These are phyloP conservation scores for Camellia sinensis DNA, from an alignment of 148 eudicot species.

Conservation along the genomic window DNA sequence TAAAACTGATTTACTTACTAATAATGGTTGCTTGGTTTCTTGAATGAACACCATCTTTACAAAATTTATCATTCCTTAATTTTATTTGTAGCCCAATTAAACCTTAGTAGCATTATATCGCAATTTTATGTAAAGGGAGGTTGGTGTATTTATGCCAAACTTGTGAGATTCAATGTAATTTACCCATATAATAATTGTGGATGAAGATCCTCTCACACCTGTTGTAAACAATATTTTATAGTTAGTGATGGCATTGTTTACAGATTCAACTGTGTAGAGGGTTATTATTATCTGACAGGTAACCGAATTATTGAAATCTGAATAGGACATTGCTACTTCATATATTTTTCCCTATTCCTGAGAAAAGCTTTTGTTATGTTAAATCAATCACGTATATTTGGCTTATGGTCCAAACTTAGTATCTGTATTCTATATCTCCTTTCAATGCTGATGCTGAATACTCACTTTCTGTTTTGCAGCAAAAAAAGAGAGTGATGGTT, in stretches of 20 bases:
- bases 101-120: no score
- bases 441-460: background rate
- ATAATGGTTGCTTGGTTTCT: no score
- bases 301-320: background rate
- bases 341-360: background rate
- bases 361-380: background rate
- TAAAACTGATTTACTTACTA: no score
- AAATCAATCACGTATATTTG: background rate
- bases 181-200: no score
- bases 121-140: no score
- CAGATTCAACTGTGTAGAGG: background rate
- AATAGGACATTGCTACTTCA: background rate
- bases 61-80: no score
- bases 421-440: background rate
- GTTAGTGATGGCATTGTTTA: background rate
- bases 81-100: no score
- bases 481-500: slow-evolving; percentile 76
- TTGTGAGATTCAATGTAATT: no score
- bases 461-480: slow-evolving; percentile 41
- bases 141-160: no score
- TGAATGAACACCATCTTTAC: no score
- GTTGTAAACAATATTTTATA: background rate
- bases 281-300: background rate
- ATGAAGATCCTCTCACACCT: no score
- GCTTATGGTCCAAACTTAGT: background rate